Percentiles rank a stretch among this genome's conserved stretches.
phyloP scores from a whole-genome alignment of 2,329 filamentous ascomycete genomes.

The Alternaria novae-zelandiae region DNA sequence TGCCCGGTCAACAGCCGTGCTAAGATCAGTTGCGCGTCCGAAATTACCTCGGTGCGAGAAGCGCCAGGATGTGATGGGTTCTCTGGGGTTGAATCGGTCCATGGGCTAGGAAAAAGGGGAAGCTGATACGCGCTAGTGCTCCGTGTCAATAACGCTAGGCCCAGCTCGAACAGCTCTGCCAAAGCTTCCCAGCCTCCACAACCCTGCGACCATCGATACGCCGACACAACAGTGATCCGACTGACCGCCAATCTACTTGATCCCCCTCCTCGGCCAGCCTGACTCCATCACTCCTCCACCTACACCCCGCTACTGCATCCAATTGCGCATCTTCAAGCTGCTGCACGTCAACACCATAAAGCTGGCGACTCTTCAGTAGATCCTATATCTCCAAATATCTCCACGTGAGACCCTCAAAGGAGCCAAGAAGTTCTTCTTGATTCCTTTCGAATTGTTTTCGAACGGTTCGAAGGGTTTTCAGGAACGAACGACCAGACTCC shows the following conservation, averaged over 20 bases:
- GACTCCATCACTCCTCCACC: slow-evolving; percentile 44
- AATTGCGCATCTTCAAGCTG: slow-evolving; percentile 44
- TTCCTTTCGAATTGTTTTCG: slow-evolving; percentile 66
- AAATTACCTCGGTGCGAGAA: slow-evolving; percentile 33
- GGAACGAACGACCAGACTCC: slow-evolving; percentile 78
- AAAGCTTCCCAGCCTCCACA: slow-evolving; percentile 25
- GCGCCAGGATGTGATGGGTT: slow-evolving; percentile 11
- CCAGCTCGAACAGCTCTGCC: slow-evolving; percentile 31
- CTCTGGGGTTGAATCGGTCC: slow-evolving; percentile 4
- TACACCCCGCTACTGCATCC: slow-evolving; percentile 47
- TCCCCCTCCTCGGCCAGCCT: slow-evolving; percentile 38
- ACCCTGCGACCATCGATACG: slow-evolving; percentile 26
- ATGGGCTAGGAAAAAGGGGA: slow-evolving; percentile 26
- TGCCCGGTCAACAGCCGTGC: slow-evolving; percentile 35
- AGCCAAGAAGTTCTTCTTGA: slow-evolving; percentile 64
- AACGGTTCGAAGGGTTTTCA: slow-evolving; percentile 67
- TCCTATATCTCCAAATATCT: slow-evolving; percentile 25
- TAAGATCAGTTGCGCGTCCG: slow-evolving; percentile 22
- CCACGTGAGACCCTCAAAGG: slow-evolving; percentile 43
- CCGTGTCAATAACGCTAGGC: slow-evolving; percentile 29
- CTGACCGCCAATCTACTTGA: slow-evolving; percentile 45
- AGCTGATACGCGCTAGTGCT: slow-evolving; percentile 31
- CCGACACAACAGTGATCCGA: slow-evolving; percentile 35
- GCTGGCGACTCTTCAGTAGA: slow-evolving; percentile 39
- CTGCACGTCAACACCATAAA: slow-evolving; percentile 36